phyloP scores from a whole-genome alignment of 192 early-diverging fungal genomes.

The Radiomyces spectabilis region DNA sequence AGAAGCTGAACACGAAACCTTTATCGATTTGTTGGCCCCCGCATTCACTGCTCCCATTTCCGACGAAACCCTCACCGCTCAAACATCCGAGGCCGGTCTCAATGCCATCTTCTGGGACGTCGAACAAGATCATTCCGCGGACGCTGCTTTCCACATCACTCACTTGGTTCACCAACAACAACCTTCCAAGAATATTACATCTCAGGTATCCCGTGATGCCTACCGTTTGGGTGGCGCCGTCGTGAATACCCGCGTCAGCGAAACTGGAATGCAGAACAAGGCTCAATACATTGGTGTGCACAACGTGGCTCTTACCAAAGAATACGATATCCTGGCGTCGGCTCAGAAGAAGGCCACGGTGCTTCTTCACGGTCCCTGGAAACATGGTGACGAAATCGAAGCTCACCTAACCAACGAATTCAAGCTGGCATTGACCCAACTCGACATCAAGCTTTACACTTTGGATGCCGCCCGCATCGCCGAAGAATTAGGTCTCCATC shows the following conservation, averaged over 20 bases:
- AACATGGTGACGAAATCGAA: constrained; percentile 56
- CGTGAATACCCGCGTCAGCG: constrained; percentile 41
- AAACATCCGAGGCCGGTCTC: constrained; percentile 1
- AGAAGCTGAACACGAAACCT: constrained; percentile 1
- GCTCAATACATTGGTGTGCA: constrained; percentile 62
- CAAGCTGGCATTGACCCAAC: constrained; percentile 41
- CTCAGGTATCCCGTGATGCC: constrained; percentile 41
- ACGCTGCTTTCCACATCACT: constrained; percentile 31
- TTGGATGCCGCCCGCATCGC: constrained; percentile 60
- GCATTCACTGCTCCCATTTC: constrained; percentile 6
- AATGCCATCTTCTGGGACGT: constrained; percentile 30
- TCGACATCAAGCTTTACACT: constrained; percentile 47
- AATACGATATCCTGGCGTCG: constrained; percentile 53
- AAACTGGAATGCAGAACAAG: constrained; percentile 27
- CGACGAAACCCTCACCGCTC: constrained; percentile 2
- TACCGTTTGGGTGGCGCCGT: constrained; percentile 53
- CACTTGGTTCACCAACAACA: constrained; percentile 21
- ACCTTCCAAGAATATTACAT: constrained; percentile 21
- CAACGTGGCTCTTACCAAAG: constrained; percentile 44
- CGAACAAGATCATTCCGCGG: constrained; percentile 4
- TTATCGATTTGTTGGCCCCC: constrained; percentile 22
- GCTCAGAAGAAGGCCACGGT: constrained; percentile 44
- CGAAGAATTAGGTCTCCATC: constrained; percentile 43
- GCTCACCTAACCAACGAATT: constrained; percentile 58
- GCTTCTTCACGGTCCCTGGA: constrained; percentile 62